Percentiles rank a stretch among this genome's conserved stretches.
phyloP scores from a whole-genome alignment of 2,329 filamentous ascomycete genomes.

The Exophiala phaeomuriformis region DNA sequence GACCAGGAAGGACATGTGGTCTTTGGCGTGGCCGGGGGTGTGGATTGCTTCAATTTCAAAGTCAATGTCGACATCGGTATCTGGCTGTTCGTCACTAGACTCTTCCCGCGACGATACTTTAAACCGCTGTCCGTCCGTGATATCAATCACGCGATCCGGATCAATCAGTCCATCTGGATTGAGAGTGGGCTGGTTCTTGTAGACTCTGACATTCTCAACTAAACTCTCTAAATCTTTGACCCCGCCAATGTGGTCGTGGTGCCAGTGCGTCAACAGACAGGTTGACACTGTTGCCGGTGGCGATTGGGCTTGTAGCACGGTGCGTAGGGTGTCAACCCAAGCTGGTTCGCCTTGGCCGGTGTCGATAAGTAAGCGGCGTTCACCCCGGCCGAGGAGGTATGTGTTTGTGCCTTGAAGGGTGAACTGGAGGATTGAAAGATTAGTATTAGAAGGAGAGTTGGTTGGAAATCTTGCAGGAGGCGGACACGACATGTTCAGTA shows the following conservation, averaged over 20 bases:
- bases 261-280: conserved; percentile 84
- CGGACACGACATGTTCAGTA: no score
- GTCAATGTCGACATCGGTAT: neutral
- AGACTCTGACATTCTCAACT: conserved; percentile 33
- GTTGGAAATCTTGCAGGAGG: no score
- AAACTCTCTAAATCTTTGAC: conserved; percentile 59
- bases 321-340: conserved; percentile 63
- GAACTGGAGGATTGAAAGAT: conserved; percentile 38
- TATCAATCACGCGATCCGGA: conserved; percentile 48
- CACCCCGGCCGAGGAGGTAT: conserved; percentile 76
- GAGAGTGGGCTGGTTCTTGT: conserved; percentile 38
- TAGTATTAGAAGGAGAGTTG: neutral
- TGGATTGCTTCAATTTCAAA: conserved; percentile 57
- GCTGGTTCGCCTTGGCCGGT: conserved; percentile 72
- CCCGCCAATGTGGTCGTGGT: conserved; percentile 76
- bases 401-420: conserved; percentile 80
- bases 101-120: conserved; percentile 29
- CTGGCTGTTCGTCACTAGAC: conserved; percentile 40
- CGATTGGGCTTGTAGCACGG: conserved; percentile 44
- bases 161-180: conserved; percentile 49
- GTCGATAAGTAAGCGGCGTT: conserved; percentile 71
- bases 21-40: conserved; percentile 68
- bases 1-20: conserved; percentile 73
- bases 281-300: conserved; percentile 59
- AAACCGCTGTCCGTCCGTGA: conserved; percentile 30